Evolutionary conservation across 257 asterid species (phyloP).

Genomic region (Fraxinus cuspidata): DNA sequence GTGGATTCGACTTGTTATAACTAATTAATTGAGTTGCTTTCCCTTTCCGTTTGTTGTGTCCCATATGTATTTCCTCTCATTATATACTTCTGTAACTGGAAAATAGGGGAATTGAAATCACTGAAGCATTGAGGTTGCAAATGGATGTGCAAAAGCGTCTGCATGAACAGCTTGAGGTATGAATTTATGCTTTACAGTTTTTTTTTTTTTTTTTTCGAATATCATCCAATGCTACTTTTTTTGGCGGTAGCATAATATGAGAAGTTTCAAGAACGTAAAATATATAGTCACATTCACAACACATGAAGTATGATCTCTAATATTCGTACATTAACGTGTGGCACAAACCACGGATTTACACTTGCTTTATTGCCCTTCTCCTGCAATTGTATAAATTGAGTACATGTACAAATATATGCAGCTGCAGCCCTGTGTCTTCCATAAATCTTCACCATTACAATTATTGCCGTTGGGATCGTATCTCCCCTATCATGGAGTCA

Average conservation of each 20-base stretch:
- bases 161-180: conserved; percentile 96
- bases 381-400: not conserved
- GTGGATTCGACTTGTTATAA: not conserved
- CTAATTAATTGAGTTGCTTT: conserved; percentile 16
- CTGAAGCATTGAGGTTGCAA: conserved; percentile 89
- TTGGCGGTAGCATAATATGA: not conserved
- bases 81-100: conserved; percentile 17
- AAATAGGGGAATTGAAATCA: conserved; percentile 81
- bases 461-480: not conserved
- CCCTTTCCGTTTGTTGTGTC: not conserved
- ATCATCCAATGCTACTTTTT: not conserved
- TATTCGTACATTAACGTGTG: not conserved
- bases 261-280: not conserved
- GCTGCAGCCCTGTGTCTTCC: not conserved
- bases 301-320: not conserved
- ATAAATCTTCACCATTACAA: not conserved
- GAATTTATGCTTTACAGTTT: conserved; percentile 17
- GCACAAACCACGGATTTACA: not conserved
- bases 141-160: conserved; percentile 96
- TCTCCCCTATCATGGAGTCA: not conserved
- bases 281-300: not conserved
- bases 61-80: conserved; percentile 13
- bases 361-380: not conserved
- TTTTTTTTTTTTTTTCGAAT: not conserved
- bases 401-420: not conserved